Conservation (phyloP, 2,329 filamentous ascomycete species). For the Tolypocladium inflatum region DNA sequence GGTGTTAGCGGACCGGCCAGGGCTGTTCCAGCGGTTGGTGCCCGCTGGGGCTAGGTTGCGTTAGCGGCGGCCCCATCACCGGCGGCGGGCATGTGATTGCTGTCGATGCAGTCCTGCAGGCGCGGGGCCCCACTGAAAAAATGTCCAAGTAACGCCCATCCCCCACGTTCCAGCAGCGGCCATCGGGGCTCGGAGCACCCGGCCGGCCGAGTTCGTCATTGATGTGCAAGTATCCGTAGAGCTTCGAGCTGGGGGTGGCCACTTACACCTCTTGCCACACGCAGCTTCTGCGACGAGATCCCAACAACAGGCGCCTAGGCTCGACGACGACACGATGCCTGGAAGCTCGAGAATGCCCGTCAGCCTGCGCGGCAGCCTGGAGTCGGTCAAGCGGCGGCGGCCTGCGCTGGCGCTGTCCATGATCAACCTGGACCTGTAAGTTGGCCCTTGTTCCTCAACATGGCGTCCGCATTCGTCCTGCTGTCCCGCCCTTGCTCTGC, state of each 20-base stretch:
- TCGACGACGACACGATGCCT: conserved; percentile 36
- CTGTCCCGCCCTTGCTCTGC: background rate
- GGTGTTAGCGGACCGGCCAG: background rate
- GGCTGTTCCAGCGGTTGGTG: background rate
- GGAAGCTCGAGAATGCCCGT: conserved; percentile 62
- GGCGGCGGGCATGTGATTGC: background rate
- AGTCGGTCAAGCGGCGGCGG: conserved; percentile 47
- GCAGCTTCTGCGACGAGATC: background rate
- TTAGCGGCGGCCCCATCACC: background rate
- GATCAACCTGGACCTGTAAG: conserved; percentile 62
- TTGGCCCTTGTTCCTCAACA: conserved; percentile 9
- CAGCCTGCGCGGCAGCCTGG: conserved; percentile 59
- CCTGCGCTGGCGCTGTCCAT: conserved; percentile 47
- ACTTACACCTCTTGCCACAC: background rate
- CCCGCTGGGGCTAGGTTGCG: background rate
- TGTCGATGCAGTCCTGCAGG: background rate
- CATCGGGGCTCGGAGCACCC: background rate
- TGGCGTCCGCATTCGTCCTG: background rate
- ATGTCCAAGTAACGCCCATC: conserved; percentile 21
- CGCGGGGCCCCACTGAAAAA: conserved; percentile 15
- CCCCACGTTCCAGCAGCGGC: conserved; percentile 12
- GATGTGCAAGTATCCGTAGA: background rate
- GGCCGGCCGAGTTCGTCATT: background rate
- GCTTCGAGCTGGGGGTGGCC: background rate
- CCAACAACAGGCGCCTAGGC: background rate